A percentile compares a stretch with the other conserved stretches of the same genome.
These are phyloP conservation scores for Alternaria triticimaculans DNA, from an alignment of 2,329 filamentous ascomycete species.

Conservation along the genomic window DNA sequence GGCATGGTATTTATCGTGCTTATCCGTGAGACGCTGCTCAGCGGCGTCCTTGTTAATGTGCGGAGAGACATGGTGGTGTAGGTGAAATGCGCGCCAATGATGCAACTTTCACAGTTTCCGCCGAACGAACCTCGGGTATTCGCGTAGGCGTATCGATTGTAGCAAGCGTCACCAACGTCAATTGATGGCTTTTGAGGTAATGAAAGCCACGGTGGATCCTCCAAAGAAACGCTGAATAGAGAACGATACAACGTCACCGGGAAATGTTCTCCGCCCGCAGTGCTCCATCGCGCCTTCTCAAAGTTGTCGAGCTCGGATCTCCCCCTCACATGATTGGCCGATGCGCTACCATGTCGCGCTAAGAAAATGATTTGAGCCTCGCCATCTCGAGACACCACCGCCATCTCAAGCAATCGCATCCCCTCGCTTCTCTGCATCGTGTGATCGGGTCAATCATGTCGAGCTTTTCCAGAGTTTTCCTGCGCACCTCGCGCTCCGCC, in stretches of 20 bases:
- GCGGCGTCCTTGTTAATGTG: conserved; percentile 48
- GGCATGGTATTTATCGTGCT: conserved; percentile 66
- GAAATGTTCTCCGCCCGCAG: conserved; percentile 25
- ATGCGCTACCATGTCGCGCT: conserved; percentile 30
- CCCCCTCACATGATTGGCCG: conserved; percentile 29
- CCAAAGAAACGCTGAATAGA: background rate
- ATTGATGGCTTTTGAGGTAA: background rate
- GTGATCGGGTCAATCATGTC: conserved; percentile 65
- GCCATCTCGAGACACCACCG: conserved; percentile 18
- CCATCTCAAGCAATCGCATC: conserved; percentile 38
- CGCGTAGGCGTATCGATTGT: conserved; percentile 9
- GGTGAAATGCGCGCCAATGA: conserved; percentile 23
- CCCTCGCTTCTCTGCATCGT: conserved; percentile 9
- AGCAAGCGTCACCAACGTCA: background rate
- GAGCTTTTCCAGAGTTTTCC: conserved; percentile 78
- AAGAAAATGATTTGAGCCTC: conserved; percentile 41
- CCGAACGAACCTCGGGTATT: conserved; percentile 49
- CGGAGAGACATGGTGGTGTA: conserved; percentile 54
- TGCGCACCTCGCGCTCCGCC: conserved; percentile 80
- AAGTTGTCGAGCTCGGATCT: conserved; percentile 22
- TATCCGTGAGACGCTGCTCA: conserved; percentile 48
- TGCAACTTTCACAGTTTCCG: conserved; percentile 39
- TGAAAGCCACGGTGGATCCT: background rate
- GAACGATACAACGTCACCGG: conserved; percentile 1
- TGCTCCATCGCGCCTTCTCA: conserved; percentile 1